Conservation (phyloP, 2,329 filamentous ascomycete species). For the Reticulascus tulasneorum region DNA sequence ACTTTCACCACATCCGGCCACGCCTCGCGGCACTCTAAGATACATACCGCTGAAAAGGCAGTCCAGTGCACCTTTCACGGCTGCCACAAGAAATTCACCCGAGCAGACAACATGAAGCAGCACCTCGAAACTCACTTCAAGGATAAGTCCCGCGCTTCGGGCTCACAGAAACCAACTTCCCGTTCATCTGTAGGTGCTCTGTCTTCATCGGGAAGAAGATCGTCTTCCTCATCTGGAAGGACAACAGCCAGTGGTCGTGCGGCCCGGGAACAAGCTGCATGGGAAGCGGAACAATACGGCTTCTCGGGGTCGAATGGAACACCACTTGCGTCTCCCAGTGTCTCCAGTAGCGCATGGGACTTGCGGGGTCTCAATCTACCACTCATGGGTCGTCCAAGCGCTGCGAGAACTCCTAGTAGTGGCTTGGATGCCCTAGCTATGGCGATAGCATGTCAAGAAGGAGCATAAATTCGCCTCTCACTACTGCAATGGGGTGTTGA, state of each 20-base stretch:
- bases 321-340: slow-evolving; percentile 31
- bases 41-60: slow-evolving; percentile 77
- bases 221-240: slow-evolving; percentile 27
- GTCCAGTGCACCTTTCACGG: slow-evolving; percentile 64
- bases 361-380: slow-evolving; percentile 41
- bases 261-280: slow-evolving; percentile 30
- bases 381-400: slow-evolving; percentile 40
- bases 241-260: slow-evolving; percentile 21
- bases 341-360: slow-evolving; percentile 37
- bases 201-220: slow-evolving; percentile 24
- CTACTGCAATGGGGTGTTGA: too few species aligned
- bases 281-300: slow-evolving; percentile 39
- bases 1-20: slow-evolving; percentile 83
- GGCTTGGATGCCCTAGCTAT: slow-evolving; percentile 53
- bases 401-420: slow-evolving; percentile 41
- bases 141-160: slow-evolving; percentile 47
- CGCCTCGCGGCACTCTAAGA: slow-evolving; percentile 80
- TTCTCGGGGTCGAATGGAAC: slow-evolving; percentile 21
- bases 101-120: slow-evolving; percentile 85
- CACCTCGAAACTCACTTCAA: slow-evolving; percentile 74
- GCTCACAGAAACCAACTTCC: slow-evolving; percentile 20
- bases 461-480: slow-evolving; percentile 16
- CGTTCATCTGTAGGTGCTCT: slow-evolving; percentile 17
- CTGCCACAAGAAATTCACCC: slow-evolving; percentile 76
- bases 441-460: slow-evolving; percentile 50